Evolutionary conservation across 306 rosid species (phyloP).

Genomic region (Quercus glauca): DNA sequence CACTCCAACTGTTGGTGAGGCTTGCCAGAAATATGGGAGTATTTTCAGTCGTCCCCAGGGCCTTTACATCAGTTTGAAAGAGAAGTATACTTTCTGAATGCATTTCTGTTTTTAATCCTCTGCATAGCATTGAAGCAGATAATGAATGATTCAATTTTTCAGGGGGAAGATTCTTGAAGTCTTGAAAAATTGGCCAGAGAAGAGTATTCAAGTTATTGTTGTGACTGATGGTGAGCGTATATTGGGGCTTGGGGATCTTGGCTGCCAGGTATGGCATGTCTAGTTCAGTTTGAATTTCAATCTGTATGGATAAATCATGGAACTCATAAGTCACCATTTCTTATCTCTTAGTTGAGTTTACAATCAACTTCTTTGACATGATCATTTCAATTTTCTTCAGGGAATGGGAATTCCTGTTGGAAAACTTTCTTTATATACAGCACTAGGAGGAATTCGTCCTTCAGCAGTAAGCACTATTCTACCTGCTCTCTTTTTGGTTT

Average conservation of each 20-base stretch:
- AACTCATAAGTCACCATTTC: constrained; percentile 6
- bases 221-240: constrained; percentile 99
- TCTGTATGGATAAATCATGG: not conserved
- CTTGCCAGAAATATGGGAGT: constrained; percentile 97
- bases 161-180: constrained; percentile 96
- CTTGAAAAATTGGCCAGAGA: constrained; percentile 90
- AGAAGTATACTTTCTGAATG: constrained; percentile 49
- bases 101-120: not conserved
- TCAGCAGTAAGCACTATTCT: constrained; percentile 62
- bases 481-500: not conserved
- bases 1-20: constrained; percentile 97
- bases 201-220: constrained; percentile 85
- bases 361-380: constrained; percentile 1
- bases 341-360: constrained; percentile 7
- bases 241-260: constrained; percentile 97
- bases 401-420: constrained; percentile 99
- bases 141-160: constrained; percentile 29
- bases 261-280: constrained; percentile 68
- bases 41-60: constrained; percentile 94
- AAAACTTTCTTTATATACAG: constrained; percentile 92
- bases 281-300: constrained; percentile 6
- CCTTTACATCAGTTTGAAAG: constrained; percentile 86
- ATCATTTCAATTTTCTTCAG: constrained; percentile 32
- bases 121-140: constrained; percentile 19
- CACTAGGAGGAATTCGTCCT: constrained; percentile 95